Conservation (phyloP, 768 basidiomycete genomes). For the Mycena filopes region DNA sequence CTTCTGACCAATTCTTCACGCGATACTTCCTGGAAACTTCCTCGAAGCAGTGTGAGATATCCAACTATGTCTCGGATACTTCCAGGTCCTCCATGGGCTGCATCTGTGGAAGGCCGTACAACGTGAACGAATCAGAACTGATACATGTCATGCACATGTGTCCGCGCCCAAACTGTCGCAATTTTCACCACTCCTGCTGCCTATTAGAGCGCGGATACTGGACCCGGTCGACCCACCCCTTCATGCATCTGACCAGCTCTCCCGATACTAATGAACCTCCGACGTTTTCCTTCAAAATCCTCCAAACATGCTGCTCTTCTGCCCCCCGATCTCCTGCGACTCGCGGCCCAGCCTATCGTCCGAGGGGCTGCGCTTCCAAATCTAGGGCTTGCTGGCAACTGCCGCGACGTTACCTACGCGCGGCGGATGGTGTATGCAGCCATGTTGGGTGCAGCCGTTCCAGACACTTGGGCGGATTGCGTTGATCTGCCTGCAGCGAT, state of each 20-base stretch:
- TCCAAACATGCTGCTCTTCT: neutral
- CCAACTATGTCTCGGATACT: neutral
- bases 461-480: neutral
- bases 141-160: conserved; percentile 27
- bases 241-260: conserved; percentile 1
- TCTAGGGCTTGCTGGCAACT: conserved; percentile 20
- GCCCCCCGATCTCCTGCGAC: neutral
- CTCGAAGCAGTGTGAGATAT: neutral
- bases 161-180: conserved; percentile 18
- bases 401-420: conserved; percentile 7
- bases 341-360: conserved; percentile 28
- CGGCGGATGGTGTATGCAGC: conserved; percentile 5
- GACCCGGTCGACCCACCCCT: neutral
- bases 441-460: neutral
- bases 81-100: conserved; percentile 1
- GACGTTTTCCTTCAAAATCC: neutral
- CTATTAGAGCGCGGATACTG: conserved; percentile 17
- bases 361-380: conserved; percentile 23
- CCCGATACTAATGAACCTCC: conserved; percentile 5
- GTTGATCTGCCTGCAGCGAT: conserved; percentile 10
- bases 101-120: conserved; percentile 22
- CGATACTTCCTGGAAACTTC: conserved; percentile 16
- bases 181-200: conserved; percentile 22
- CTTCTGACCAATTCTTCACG: neutral
- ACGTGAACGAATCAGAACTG: neutral